Conservation (phyloP, 805 yeast species). For the Scheffersomyces coipomensis region DNA sequence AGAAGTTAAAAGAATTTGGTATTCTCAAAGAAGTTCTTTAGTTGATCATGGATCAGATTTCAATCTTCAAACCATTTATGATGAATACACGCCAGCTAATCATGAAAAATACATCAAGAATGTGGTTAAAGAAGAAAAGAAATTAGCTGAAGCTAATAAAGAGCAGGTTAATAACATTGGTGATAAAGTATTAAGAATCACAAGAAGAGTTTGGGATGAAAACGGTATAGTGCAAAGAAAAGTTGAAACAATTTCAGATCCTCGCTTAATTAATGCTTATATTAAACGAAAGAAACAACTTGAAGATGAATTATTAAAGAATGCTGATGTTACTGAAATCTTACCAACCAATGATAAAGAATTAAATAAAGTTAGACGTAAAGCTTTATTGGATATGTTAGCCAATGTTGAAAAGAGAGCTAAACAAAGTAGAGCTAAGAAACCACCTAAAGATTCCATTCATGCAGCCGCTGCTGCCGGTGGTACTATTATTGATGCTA, state of each 20-base stretch:
- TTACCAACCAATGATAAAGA: constrained; percentile 82
- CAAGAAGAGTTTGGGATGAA: constrained; percentile 77
- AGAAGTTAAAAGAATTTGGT: constrained; percentile 88
- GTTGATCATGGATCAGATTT: constrained; percentile 36
- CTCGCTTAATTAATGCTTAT: constrained; percentile 83
- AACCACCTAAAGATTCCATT: constrained; percentile 31
- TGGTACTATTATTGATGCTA: constrained; percentile 41
- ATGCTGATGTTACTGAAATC: constrained; percentile 69
- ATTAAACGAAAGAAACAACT: constrained; percentile 66
- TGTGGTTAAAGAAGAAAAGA: constrained; percentile 33
- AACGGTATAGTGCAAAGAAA: constrained; percentile 84
- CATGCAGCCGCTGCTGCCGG: constrained; percentile 44
- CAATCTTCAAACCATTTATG: constrained; percentile 33
- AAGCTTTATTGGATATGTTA: constrained; percentile 75
- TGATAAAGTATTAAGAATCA: constrained; percentile 46
- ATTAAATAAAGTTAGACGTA: constrained; percentile 72
- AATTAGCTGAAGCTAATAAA: constrained; percentile 17
- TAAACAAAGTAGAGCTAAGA: constrained; percentile 32
- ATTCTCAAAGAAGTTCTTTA: constrained; percentile 68
- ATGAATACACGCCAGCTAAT: constrained; percentile 36
- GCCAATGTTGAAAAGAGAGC: constrained; percentile 75
- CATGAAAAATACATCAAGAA: constrained; percentile 31
- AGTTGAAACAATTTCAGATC: constrained; percentile 77
- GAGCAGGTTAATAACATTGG: constrained; percentile 23
- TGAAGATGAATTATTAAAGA: constrained; percentile 52